Evolutionary conservation across 2,329 filamentous ascomycete genomes (phyloP).

Genomic region (Geosmithia flava): DNA sequence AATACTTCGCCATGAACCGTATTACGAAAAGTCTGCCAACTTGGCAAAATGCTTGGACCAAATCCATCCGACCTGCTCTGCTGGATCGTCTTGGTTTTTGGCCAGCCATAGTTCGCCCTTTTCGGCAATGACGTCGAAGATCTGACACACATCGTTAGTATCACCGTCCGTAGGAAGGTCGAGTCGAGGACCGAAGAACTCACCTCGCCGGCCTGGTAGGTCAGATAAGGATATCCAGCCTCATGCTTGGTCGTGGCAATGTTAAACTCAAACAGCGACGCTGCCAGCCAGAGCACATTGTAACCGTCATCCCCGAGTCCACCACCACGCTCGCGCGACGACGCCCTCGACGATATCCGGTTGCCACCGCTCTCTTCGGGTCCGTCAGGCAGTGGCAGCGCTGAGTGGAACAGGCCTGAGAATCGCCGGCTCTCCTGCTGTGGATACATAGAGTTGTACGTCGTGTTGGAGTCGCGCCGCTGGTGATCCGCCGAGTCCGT

Average conservation of each 20-base stretch:
- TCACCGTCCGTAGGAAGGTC: not conserved
- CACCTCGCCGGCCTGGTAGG: slow-evolving; percentile 87
- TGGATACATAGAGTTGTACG: slow-evolving; percentile 35
- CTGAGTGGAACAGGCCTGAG: slow-evolving; percentile 76
- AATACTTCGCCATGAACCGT: slow-evolving; percentile 6
- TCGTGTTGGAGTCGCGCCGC: slow-evolving; percentile 42
- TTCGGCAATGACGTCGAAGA: slow-evolving; percentile 86
- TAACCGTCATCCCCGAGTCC: slow-evolving; percentile 36
- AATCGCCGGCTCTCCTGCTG: slow-evolving; percentile 40
- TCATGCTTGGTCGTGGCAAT: slow-evolving; percentile 87
- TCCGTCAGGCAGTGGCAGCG: slow-evolving; percentile 66
- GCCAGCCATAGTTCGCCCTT: slow-evolving; percentile 97
- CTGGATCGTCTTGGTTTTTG: slow-evolving; percentile 86
- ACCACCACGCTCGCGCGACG: slow-evolving; percentile 43
- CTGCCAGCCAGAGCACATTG: slow-evolving; percentile 78
- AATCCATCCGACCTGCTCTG: slow-evolving; percentile 81
- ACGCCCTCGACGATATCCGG: slow-evolving; percentile 42
- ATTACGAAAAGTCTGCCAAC: slow-evolving; percentile 32
- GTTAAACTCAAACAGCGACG: slow-evolving; percentile 93
- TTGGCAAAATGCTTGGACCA: slow-evolving; percentile 97
- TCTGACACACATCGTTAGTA: slow-evolving; percentile 27
- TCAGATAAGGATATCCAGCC: slow-evolving; percentile 89
- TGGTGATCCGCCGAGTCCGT: slow-evolving; percentile 33
- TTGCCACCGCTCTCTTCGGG: slow-evolving; percentile 29
- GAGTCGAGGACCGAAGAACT: slow-evolving; percentile 12